Conservation (phyloP, 345 rosid genomes). For the Balakata baccata region DNA sequence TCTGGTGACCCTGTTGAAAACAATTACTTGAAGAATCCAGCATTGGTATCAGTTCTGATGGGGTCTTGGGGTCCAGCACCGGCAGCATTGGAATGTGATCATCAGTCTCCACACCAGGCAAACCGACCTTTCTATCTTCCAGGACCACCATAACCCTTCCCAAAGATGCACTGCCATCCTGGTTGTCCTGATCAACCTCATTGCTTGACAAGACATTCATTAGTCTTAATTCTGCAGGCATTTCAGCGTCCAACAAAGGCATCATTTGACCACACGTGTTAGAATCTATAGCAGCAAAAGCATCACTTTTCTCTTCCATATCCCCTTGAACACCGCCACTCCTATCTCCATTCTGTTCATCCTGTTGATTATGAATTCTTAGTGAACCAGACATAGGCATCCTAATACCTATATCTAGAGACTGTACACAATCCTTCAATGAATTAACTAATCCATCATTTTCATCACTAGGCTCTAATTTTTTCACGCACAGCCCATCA, state of each 20-base stretch:
- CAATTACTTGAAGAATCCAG: neutral
- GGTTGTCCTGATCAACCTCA: constrained; percentile 12
- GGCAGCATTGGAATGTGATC: neutral
- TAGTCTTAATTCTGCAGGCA: constrained; percentile 8
- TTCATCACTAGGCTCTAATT: constrained; percentile 14
- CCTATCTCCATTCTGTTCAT: constrained; percentile 11
- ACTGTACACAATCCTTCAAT: constrained; percentile 18
- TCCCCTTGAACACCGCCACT: neutral
- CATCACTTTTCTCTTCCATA: constrained; percentile 20
- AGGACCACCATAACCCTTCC: neutral
- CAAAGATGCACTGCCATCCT: neutral
- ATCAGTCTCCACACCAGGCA: neutral
- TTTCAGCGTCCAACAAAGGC: constrained; percentile 5
- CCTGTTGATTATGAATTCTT: constrained; percentile 1
- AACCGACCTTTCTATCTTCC: neutral
- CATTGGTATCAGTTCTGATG: constrained; percentile 16
- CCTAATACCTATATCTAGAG: constrained; percentile 12
- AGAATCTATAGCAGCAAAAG: neutral
- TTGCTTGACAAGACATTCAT: constrained; percentile 12
- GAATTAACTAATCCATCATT: constrained; percentile 8
- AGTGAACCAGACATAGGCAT: neutral
- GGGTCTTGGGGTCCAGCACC: neutral
- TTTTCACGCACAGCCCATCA: constrained; percentile 17
- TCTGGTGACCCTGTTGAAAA: constrained; percentile 11
- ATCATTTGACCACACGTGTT: neutral